These are phyloP conservation scores for Arachnopeziza araneosa DNA, from an alignment of 2,329 filamentous ascomycete species.

Conservation along the genomic window DNA sequence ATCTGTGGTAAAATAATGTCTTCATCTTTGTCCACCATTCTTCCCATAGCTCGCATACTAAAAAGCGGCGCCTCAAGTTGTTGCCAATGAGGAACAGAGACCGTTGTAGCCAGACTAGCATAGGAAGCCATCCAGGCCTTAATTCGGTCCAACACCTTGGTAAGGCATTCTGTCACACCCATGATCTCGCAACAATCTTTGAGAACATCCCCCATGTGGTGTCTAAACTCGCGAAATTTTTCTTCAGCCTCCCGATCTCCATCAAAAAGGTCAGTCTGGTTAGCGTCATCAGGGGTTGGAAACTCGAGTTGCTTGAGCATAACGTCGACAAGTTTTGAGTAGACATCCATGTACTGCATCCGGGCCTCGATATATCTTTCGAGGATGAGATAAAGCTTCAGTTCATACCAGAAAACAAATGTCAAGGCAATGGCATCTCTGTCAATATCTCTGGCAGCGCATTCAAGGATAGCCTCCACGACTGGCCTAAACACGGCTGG, in stretches of 20 bases:
- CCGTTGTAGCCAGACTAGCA: slow-evolving; percentile 65
- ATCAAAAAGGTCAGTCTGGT: slow-evolving; percentile 81
- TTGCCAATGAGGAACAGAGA: slow-evolving; percentile 89
- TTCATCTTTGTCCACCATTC: slow-evolving; percentile 91
- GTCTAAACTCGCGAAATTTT: slow-evolving; percentile 92
- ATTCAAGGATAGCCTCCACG: slow-evolving; percentile 89
- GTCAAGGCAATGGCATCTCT: slow-evolving; percentile 89
- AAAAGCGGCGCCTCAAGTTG: slow-evolving; percentile 92
- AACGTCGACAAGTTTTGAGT: slow-evolving; percentile 84
- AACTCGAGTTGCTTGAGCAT: slow-evolving; percentile 89
- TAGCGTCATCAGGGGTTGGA: slow-evolving; percentile 58
- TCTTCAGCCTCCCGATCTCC: slow-evolving; percentile 95
- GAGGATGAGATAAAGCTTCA: slow-evolving; percentile 91
- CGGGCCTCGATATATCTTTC: slow-evolving; percentile 84
- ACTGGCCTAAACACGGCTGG: slow-evolving; percentile 75
- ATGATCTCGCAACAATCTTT: slow-evolving; percentile 98
- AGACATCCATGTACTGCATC: slow-evolving; percentile 71
- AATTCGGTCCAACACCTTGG: slow-evolving; percentile 81
- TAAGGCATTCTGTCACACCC: slow-evolving; percentile 83
- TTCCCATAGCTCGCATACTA: slow-evolving; percentile 89
- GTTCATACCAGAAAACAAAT: slow-evolving; percentile 96
- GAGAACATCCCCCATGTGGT: slow-evolving; percentile 94
- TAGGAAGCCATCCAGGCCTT: slow-evolving; percentile 84
- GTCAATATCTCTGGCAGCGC: slow-evolving; percentile 79
- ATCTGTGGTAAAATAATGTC: slow-evolving; percentile 81